Conservation (phyloP, 148 eudicot genomes). For the Beta vulgaris region DNA sequence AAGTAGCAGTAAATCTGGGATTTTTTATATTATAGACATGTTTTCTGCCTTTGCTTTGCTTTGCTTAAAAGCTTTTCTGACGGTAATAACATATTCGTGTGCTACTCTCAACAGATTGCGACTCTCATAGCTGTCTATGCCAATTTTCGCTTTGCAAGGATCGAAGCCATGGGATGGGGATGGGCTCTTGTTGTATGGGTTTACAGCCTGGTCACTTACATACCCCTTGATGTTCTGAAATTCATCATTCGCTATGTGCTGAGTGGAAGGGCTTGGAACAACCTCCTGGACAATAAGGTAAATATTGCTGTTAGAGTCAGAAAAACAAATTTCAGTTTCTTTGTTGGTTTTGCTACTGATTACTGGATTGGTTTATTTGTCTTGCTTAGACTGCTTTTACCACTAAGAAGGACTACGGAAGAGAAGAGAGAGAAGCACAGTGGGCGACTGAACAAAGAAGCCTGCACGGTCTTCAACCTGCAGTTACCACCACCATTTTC, state of each 20-base stretch:
- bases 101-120: constrained; percentile 43
- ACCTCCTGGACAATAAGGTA: constrained; percentile 54
- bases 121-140: constrained; percentile 62
- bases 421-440: constrained; percentile 67
- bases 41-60: not conserved
- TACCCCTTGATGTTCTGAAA: constrained; percentile 62
- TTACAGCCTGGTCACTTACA: constrained; percentile 50
- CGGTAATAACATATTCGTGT: not conserved
- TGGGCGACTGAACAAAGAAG: constrained; percentile 73
- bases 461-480: constrained; percentile 62
- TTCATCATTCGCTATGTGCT: constrained; percentile 48
- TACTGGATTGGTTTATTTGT: not conserved
- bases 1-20: not conserved
- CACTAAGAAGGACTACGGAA: constrained; percentile 66
- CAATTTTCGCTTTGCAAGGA: constrained; percentile 49
- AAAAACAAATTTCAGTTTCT: not conserved
- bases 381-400: constrained; percentile 57
- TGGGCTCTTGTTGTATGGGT: constrained; percentile 72
- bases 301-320: not conserved
- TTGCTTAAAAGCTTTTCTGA: not conserved
- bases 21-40: not conserved
- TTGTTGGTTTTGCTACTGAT: not conserved
- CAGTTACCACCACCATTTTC: constrained; percentile 33
- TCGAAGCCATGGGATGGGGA: constrained; percentile 66
- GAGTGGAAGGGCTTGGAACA: constrained; percentile 68